phyloP scores from a whole-genome alignment of 768 basidiomycete species.

The Podaxis mareebaensis region DNA sequence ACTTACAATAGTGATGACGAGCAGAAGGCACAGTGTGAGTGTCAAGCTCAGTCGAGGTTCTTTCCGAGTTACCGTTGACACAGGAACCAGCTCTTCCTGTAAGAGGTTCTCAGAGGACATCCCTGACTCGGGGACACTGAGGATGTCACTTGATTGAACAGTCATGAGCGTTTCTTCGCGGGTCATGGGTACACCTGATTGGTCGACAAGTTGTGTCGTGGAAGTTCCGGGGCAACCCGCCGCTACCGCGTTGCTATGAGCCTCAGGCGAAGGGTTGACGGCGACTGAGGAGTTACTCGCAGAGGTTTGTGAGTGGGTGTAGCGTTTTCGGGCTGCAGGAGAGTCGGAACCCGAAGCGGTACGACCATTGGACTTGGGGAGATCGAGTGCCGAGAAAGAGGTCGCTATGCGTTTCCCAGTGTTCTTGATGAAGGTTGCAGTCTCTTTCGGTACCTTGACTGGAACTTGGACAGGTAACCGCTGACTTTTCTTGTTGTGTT shows the following conservation, averaged over 20 bases:
- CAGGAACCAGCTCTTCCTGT: background rate
- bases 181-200: background rate
- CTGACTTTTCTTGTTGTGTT: slow-evolving; percentile 42
- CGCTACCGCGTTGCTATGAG: background rate
- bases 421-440: slow-evolving; percentile 22
- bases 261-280: background rate
- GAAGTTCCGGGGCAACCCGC: background rate
- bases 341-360: background rate
- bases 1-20: slow-evolving; percentile 63
- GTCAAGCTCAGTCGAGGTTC: slow-evolving; percentile 60
- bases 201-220: slow-evolving; percentile 1
- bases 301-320: background rate
- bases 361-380: background rate
- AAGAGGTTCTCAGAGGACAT: background rate
- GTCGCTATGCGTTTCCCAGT: slow-evolving; percentile 14
- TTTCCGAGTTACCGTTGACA: slow-evolving; percentile 25
- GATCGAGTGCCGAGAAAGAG: slow-evolving; percentile 4
- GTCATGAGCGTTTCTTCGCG: background rate
- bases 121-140: background rate
- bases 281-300: background rate
- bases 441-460: slow-evolving; percentile 31
- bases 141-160: background rate
- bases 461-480: slow-evolving; percentile 28
- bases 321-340: background rate
- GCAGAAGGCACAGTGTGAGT: slow-evolving; percentile 55